Percentiles rank a stretch among this genome's conserved stretches.
Evolutionary conservation across 805 yeast species (phyloP).

Genomic region (Metschnikowia anglica): DNA sequence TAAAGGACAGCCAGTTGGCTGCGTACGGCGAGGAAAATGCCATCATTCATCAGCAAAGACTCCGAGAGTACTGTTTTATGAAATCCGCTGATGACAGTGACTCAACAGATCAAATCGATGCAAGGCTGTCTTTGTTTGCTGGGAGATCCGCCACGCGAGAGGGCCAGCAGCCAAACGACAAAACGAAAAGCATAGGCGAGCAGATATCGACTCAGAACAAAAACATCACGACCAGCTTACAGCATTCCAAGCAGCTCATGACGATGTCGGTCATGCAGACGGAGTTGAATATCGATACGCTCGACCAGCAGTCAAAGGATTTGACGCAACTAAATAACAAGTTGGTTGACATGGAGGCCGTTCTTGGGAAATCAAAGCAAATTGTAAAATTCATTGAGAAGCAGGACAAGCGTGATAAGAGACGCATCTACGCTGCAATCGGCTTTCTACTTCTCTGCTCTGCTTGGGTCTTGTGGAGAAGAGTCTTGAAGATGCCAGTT

Average conservation of each 20-base stretch:
- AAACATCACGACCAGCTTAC: conserved; percentile 46
- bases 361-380: conserved; percentile 43
- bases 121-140: conserved; percentile 13
- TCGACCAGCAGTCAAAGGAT: conserved; percentile 47
- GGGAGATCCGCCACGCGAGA: conserved; percentile 10
- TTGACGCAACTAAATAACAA: conserved; percentile 41
- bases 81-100: background rate
- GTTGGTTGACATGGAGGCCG: conserved; percentile 39
- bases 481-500: conserved; percentile 47
- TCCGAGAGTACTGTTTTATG: conserved; percentile 23
- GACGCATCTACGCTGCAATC: conserved; percentile 47
- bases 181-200: conserved; percentile 32
- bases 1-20: conserved; percentile 31
- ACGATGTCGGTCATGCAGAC: conserved; percentile 51
- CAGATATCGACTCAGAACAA: conserved; percentile 47
- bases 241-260: conserved; percentile 48
- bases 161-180: conserved; percentile 3
- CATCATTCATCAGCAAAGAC: conserved; percentile 31
- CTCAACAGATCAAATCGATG: background rate
- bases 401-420: conserved; percentile 49
- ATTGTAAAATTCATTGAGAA: conserved; percentile 52
- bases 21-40: conserved; percentile 29
- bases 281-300: conserved; percentile 48
- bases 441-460: conserved; percentile 47
- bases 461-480: conserved; percentile 50